A percentile compares a stretch with the other conserved stretches of the same genome.
Evolutionary conservation across 345 rosid species (phyloP).

Genomic region (Murraya koenigii): DNA sequence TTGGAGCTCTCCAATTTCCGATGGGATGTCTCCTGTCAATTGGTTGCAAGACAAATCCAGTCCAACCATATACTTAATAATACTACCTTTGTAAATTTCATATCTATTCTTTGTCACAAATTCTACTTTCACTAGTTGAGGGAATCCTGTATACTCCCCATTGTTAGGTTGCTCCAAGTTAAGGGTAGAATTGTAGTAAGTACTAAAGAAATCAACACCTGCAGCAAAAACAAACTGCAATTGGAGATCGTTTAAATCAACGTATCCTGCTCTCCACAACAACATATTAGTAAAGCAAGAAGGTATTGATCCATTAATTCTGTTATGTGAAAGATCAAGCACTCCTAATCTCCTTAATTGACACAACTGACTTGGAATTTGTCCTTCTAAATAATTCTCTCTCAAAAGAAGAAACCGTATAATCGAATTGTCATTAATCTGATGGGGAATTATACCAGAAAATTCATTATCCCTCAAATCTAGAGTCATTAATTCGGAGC

Average conservation of each 20-base stretch:
- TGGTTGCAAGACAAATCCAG: neutral
- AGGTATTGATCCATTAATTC: neutral
- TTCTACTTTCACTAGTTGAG: neutral
- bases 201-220: too few relatives aligned
- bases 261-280: neutral
- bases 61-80: neutral
- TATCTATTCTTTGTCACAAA: neutral
- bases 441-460: neutral
- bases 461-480: neutral
- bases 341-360: neutral
- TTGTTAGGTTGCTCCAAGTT: too few relatives aligned
- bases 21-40: neutral
- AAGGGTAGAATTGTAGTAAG: neutral
- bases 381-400: neutral
- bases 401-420: neutral
- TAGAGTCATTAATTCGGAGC: neutral
- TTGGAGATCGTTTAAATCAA: too few relatives aligned
- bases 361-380: neutral
- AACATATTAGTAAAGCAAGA: neutral
- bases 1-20: neutral
- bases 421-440: neutral
- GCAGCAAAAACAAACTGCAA: too few relatives aligned
- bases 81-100: neutral
- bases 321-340: neutral
- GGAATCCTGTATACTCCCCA: accelerated